Conservation (phyloP, 306 rosid species). For the Cucurbita moschata region DNA sequence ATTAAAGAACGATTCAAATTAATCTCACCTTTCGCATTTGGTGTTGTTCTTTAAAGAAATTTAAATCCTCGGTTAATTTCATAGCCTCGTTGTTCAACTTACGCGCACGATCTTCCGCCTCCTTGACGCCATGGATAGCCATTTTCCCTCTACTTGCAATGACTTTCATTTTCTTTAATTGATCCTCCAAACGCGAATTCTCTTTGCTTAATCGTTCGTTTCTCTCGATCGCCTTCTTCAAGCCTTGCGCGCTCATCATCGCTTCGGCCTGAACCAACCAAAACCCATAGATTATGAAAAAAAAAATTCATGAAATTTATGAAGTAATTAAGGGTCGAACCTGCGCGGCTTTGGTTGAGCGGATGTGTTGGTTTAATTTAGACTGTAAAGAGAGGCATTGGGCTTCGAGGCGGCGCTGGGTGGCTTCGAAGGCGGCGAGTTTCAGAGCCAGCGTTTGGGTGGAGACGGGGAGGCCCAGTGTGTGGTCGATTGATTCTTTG, state of each 20-base stretch:
- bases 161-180: conserved; percentile 39
- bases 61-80: conserved; percentile 29
- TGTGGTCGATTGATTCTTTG: conserved; percentile 39
- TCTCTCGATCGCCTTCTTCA: conserved; percentile 62
- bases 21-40: conserved; percentile 20
- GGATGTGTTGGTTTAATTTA: conserved; percentile 40
- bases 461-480: conserved; percentile 38
- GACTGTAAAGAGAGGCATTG: conserved; percentile 24
- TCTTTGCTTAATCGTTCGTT: conserved; percentile 46
- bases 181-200: conserved; percentile 23
- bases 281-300: background rate
- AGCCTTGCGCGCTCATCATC: conserved; percentile 49
- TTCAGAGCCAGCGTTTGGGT: conserved; percentile 31
- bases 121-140: conserved; percentile 54
- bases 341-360: conserved; percentile 30
- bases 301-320: too few species aligned
- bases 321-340: conserved; percentile 4
- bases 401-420: conserved; percentile 30
- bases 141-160: conserved; percentile 64
- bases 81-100: conserved; percentile 43
- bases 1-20: too few species aligned
- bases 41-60: conserved; percentile 15
- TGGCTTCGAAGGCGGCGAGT: conserved; percentile 42
- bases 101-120: conserved; percentile 34
- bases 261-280: conserved; percentile 37